Conservation (phyloP, 2,329 filamentous ascomycete genomes). For the Cercospora sp. region DNA sequence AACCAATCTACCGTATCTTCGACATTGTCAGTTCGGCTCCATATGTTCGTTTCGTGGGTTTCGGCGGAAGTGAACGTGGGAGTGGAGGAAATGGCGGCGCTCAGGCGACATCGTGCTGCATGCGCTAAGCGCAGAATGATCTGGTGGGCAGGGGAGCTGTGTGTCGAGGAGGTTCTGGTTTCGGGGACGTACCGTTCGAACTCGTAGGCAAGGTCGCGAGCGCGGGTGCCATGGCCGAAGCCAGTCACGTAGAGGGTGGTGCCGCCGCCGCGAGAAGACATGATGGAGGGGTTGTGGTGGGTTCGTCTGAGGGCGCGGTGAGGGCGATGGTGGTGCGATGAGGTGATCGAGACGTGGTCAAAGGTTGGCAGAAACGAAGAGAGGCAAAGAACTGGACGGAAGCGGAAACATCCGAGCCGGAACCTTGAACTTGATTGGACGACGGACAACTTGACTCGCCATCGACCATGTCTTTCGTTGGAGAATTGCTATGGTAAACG, state of each 20-base stretch:
- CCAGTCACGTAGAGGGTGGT: constrained; percentile 98
- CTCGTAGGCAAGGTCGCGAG: constrained; percentile 99
- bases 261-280: constrained; percentile 88
- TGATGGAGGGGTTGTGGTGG: constrained; percentile 42
- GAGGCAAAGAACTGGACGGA: background rate
- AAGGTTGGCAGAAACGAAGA: background rate
- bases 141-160: background rate
- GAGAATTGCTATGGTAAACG: background rate
- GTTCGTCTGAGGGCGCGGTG: background rate
- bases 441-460: background rate
- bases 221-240: constrained; percentile 97
- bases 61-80: background rate
- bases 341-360: constrained; percentile 4
- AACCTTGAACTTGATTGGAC: background rate
- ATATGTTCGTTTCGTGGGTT: background rate
- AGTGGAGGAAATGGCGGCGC: too few species aligned
- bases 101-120: background rate
- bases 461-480: background rate
- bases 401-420: background rate
- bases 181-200: constrained; percentile 96
- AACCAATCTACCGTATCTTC: constrained; percentile 92
- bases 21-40: constrained; percentile 46
- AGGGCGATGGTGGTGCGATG: constrained; percentile 14
- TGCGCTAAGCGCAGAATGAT: background rate
- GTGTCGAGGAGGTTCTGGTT: background rate